These are phyloP conservation scores for Cyclanthera cordifolia DNA, from an alignment of 306 rosid genomes.

Conservation along the genomic window DNA sequence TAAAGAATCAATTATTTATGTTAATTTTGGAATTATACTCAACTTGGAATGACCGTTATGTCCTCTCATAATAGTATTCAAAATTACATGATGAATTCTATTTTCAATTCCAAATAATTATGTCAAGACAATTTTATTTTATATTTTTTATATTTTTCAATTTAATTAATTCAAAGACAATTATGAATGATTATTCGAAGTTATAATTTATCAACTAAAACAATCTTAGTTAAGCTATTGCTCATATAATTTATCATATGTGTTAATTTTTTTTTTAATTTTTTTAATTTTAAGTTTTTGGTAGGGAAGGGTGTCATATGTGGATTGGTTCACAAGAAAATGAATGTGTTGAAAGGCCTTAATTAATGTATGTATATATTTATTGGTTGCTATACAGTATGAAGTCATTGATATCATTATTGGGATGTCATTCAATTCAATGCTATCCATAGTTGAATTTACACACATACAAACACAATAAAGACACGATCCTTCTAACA, in stretches of 20 bases:
- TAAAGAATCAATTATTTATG: constrained; percentile 1
- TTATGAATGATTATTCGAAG: too few species aligned
- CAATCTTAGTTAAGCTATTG: background rate
- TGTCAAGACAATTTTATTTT: background rate
- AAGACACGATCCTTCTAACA: background rate
- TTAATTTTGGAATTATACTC: constrained; percentile 2
- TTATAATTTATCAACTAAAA: too few species aligned
- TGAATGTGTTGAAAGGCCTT: background rate
- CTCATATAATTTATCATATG: too few species aligned
- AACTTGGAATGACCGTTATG: background rate
- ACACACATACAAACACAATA: background rate
- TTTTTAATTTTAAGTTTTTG: background rate
- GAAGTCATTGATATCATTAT: background rate
- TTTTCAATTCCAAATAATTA: background rate
- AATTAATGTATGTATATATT: too few species aligned
- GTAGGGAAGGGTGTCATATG: constrained; percentile 6
- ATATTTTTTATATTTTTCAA: too few species aligned
- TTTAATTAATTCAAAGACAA: too few species aligned
- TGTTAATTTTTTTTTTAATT: background rate
- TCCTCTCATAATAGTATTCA: background rate
- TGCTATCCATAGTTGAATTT: background rate
- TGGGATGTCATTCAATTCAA: background rate
- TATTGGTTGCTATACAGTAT: background rate
- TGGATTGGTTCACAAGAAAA: constrained; percentile 7
- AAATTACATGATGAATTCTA: background rate